Evolutionary conservation across 768 basidiomycete species (phyloP), one percentile per base, ranked within the genome.

Genomic region (Trametes villosa): DNA sequence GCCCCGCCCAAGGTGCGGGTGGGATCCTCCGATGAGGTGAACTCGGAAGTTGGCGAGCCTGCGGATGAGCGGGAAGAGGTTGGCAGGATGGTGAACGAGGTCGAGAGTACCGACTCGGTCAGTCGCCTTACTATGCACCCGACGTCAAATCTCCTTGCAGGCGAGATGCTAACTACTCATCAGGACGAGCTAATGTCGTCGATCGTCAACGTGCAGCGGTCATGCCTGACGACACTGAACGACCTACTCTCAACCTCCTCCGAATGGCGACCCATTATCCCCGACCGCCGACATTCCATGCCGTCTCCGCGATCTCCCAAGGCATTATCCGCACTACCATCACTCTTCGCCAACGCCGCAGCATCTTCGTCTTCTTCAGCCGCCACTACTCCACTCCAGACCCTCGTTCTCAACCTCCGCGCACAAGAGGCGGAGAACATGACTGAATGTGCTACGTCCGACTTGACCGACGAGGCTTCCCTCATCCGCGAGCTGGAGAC

Each of bases 171-270:
- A 24, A 42, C 36, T 18, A 30, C 42, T 17, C 38, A 31, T 26
- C 47, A 88, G 84, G 79, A 78, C 62, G 85, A 89, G 64, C 75
- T 91, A 34, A 76, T 87, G 65, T 84, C 88, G 9, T 92, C 90
- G n/a, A 86, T 94, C 64, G 77, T 81, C 15, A 80, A 83, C 56
- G 89, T 93, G 31, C 87, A 91, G 66, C 82, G 80, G 59, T 89
- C 89, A 18, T 92, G 89, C 70, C 68, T 93, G 26, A 86, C 86
- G 78, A 89, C 88, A 2, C 77, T 94, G 47, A 84, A 86, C 66
- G 86, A 84, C 71, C 78, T 92, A 22, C 82, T 92, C 22, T 84
- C 85, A 31, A 77, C 75, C 13, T 77, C 81, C 17, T 73, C 74
- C 2, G 67, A 59, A n/a, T 85, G 82, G 85, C 78, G 75, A 52